Percentiles rank a stretch among this genome's conserved stretches.
Evolutionary conservation across 768 basidiomycete genomes (phyloP).

Genomic region (Suillus subalutaceus): DNA sequence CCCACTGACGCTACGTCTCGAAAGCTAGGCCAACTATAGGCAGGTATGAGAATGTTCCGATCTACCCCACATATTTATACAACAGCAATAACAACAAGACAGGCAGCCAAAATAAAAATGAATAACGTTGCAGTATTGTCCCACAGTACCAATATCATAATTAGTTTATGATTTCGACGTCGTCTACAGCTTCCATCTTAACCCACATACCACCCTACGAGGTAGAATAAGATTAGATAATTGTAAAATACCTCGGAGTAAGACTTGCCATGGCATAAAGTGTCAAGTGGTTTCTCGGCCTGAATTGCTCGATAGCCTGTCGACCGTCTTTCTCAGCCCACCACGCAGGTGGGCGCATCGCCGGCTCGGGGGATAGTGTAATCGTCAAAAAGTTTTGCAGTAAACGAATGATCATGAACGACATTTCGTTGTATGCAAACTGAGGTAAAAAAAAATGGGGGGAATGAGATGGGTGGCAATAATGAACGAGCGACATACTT

Average conservation of each 20-base stretch:
- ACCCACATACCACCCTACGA: slow-evolving; percentile 51
- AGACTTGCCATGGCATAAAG: slow-evolving; percentile 40
- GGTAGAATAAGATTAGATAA: not conserved
- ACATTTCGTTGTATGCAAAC: slow-evolving; percentile 39
- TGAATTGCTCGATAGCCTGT: slow-evolving; percentile 27
- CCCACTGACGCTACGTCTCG: not conserved
- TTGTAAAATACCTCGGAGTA: not conserved
- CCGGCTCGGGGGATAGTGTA: slow-evolving; percentile 25
- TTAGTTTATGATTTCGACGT: not conserved
- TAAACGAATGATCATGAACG: slow-evolving; percentile 34
- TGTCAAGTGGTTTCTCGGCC: slow-evolving; percentile 33
- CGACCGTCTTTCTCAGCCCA: slow-evolving; percentile 32
- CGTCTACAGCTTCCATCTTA: slow-evolving; percentile 39
- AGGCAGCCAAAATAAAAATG: not conserved
- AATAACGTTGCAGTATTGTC: not conserved
- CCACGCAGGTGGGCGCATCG: slow-evolving; percentile 26
- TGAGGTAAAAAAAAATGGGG: slow-evolving; percentile 16
- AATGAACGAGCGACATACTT: slow-evolving; percentile 29
- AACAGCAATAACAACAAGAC: not conserved
- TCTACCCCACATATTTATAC: not conserved
- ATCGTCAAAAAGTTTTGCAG: slow-evolving; percentile 31
- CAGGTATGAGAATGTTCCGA: not conserved
- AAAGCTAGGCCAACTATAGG: not conserved
- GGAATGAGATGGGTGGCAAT: slow-evolving; percentile 9
- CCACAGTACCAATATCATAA: not conserved